Base-by-base conservation (phyloP, 2,329 filamentous ascomycete genomes). In the Nothopassalora personata region DNA sequence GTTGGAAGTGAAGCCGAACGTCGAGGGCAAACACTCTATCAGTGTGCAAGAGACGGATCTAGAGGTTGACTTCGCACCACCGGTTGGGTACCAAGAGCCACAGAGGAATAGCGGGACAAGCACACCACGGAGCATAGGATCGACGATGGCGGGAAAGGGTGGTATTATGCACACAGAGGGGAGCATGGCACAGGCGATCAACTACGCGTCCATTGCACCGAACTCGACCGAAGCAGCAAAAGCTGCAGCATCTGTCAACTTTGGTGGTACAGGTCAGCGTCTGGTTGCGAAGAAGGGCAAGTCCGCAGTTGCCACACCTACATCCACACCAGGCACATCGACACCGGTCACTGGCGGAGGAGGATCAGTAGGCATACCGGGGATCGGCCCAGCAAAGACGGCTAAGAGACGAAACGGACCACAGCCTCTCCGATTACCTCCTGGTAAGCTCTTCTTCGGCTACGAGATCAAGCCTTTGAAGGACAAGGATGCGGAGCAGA, bases 141-240 rank as follows among this genome's bases (percentile, higher is more conserved):
- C 64, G n/a, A 64, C 64, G 48, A 71, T 72, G 60, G 87, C 88
- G 7, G 79, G 83, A 1, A 76, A 78, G 64, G 89, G 91, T 30
- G 90, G 92, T 4, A 77, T 88, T 15, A 75, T 97, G 27, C 91
- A 95, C 74, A 85, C 81, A 62, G 90, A 96, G 68, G 94, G 94
- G 10, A 92, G 87, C 61, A 99, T 99, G 94, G 92, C 94, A 0
- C 91, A 96, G 69, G 85, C 91, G n/a, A 97, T 99, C 79, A 97
- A 97, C 79, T 99, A 97, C 75, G 84, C 86, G 54, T 84, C 91
- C 33, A 96, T 99, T 66, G 90, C 91, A 0, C 92, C 94, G 0
- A 86, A 86, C 3, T 83, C 90, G 6, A 84, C 81, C 1, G 81
- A 86, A 13, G 86, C 85, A 13, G 84, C 83, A 5, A 80, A 80